phyloP scores from a whole-genome alignment of 2,329 filamentous ascomycete species.

The Aspergillus awamori region DNA sequence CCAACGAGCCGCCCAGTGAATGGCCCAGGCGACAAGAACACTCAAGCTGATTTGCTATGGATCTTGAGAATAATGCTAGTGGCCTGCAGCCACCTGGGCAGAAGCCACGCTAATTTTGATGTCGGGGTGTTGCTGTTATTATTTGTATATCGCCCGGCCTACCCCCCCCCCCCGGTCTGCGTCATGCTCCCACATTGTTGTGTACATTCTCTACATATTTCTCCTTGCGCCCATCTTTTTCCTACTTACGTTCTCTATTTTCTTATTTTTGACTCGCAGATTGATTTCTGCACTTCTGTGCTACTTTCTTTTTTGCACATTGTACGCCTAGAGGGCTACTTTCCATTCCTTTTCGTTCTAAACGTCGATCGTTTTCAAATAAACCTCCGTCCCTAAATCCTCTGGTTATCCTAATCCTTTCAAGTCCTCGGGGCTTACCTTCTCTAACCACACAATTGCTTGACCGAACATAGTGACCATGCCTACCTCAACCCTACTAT shows the following conservation, averaged over 20 bases:
- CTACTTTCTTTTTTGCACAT: conserved; percentile 4
- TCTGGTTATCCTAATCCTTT: conserved; percentile 3
- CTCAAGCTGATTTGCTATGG: conserved; percentile 8
- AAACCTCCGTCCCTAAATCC: background rate
- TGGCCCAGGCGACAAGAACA: conserved; percentile 12
- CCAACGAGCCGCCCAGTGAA: conserved; percentile 6
- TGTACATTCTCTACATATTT: conserved; percentile 23
- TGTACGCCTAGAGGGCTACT: conserved; percentile 26
- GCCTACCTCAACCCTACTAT: conserved; percentile 31
- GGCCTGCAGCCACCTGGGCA: background rate
- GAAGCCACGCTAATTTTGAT: background rate
- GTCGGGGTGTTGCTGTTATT: conserved; percentile 12
- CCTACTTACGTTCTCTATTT: conserved; percentile 16
- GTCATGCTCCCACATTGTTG: conserved; percentile 14
- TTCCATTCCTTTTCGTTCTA: conserved; percentile 20
- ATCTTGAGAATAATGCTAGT: conserved; percentile 1
- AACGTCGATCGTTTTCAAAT: conserved; percentile 4
- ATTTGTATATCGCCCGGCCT: conserved; percentile 8
- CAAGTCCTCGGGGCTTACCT: background rate
- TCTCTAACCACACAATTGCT: background rate
- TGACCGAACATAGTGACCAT: conserved; percentile 23
- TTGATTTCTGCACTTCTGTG: conserved; percentile 7
- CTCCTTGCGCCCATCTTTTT: conserved; percentile 15
- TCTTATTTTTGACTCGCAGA: conserved; percentile 9
- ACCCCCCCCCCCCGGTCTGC: conserved; percentile 3